Evolutionary conservation across 2,329 filamentous ascomycete genomes (phyloP).

Genomic region (Lasiodiplodia hormozganensis): DNA sequence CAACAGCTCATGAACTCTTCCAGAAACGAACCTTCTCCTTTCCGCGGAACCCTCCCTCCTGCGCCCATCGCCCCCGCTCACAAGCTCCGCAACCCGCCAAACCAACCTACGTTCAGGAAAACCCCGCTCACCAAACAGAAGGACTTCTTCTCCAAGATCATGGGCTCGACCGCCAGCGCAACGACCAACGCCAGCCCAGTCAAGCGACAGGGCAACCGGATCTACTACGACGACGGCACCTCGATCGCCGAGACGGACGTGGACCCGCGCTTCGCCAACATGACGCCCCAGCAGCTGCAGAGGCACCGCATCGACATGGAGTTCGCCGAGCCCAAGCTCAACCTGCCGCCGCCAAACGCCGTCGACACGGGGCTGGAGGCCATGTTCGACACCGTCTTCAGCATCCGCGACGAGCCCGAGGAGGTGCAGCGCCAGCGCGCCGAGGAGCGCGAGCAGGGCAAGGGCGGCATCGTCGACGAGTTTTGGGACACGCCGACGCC

Average conservation of each 20-base stretch:
- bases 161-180: background rate
- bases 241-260: conserved; percentile 1
- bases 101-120: conserved; percentile 57
- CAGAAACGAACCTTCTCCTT: conserved; percentile 58
- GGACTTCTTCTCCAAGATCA: conserved; percentile 58
- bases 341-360: conserved; percentile 28
- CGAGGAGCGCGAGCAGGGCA: conserved; percentile 17
- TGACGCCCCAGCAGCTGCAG: conserved; percentile 2
- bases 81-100: conserved; percentile 66
- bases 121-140: conserved; percentile 54
- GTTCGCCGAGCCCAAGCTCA: conserved; percentile 20
- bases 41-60: conserved; percentile 74
- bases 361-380: conserved; percentile 34
- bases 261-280: conserved; percentile 14
- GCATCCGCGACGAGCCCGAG: conserved; percentile 33
- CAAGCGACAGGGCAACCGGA: background rate
- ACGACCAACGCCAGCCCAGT: background rate
- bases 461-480: background rate
- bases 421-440: conserved; percentile 29
- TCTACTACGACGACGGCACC: background rate
- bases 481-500: background rate
- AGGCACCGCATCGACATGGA: conserved; percentile 17
- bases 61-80: conserved; percentile 72
- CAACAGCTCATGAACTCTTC: conserved; percentile 35
- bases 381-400: conserved; percentile 34